Evolutionary conservation across 2,329 filamentous ascomycete species (phyloP).

Genomic region (Ilyonectria sp.): DNA sequence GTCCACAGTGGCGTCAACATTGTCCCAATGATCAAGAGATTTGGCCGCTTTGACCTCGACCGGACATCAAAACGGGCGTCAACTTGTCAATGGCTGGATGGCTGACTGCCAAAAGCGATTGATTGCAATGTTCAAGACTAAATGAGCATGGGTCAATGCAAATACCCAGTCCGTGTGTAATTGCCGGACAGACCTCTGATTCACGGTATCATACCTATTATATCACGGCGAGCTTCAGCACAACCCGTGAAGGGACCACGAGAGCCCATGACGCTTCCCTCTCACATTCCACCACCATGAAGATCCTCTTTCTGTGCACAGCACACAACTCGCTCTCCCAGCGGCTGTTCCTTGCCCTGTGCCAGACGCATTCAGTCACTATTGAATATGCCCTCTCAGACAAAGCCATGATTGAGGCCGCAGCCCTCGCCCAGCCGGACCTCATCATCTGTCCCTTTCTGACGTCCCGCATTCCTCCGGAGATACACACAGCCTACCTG

Average conservation of each 20-base stretch:
- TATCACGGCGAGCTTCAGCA: not conserved
- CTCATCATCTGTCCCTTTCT: slow-evolving; percentile 36
- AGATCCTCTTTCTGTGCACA: slow-evolving; percentile 38
- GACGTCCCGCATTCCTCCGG: slow-evolving; percentile 27
- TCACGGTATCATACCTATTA: slow-evolving; percentile 9
- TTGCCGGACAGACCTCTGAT: not conserved
- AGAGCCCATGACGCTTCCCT: not conserved
- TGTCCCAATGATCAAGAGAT: too few species aligned
- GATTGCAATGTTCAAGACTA: too few species aligned
- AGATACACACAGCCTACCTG: slow-evolving; percentile 30
- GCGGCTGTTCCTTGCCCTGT: slow-evolving; percentile 32
- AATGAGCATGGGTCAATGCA: too few species aligned
- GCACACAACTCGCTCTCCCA: slow-evolving; percentile 39
- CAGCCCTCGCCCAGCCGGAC: slow-evolving; percentile 26
- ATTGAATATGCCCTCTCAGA: slow-evolving; percentile 39
- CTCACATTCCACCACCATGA: slow-evolving; percentile 25
- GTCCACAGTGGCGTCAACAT: too few species aligned
- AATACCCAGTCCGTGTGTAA: too few species aligned
- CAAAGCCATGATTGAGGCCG: slow-evolving; percentile 33
- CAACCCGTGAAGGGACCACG: not conserved
- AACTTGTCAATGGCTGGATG: too few species aligned
- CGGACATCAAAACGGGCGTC: too few species aligned
- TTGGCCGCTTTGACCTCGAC: too few species aligned
- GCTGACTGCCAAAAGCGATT: too few species aligned
- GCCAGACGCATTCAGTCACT: slow-evolving; percentile 23